Base-by-base conservation (phyloP, 169 alveolate species). In the Plasmodium inui region DNA sequence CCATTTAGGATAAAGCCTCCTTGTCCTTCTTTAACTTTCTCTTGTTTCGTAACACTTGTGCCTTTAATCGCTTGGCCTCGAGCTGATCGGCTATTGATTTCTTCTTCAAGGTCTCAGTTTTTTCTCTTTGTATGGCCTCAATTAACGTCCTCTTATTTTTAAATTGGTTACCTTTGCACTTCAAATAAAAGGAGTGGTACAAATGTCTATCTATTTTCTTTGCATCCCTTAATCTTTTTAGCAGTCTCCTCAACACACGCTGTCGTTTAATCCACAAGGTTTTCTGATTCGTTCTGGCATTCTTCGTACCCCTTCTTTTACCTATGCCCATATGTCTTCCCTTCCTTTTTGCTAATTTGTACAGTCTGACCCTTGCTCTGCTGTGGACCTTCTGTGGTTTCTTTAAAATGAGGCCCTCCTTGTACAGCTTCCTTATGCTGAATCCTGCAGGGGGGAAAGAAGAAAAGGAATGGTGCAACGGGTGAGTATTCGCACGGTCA, bases 241-340 rank as follows among this genome's bases (percentile, higher is more conserved):
- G 97, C 91, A 99, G 98, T 92, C 99, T 98, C 95, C 99, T 97
- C 70, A 99, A 97, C 34, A 99, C 99, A 96, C 99, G 98, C 98
- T 98, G 99, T 76, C 99, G 98, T 92, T 99, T 97, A 98, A 99
- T 99, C 99, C 99, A 99, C 73, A 98, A 96, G 71, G 98, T 98
- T 98, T 99, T 99, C 50, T 96, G 95, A 44, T 99, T 99, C 98
- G 98, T 98, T 92, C 99, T 98, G 67, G 99, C 99, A 80, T 98
- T 98, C 94, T 97, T 96, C 81, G 99, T 96, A 95, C 99, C 99
- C 98, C 97, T 97, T 95, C 99, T 97, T 96, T 98, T 99, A 92
- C 99, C 99, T 61, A 96, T 95, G 73, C 99, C 99, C 93, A 97
- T 97, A 96, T 99, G 99, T 92, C 99, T 97, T 37, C 99, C 99